Evolutionary conservation across 306 rosid genomes (phyloP), one percentile per base, ranked within the genome.

Genomic region (Psophocarpus tetragonolobus): DNA sequence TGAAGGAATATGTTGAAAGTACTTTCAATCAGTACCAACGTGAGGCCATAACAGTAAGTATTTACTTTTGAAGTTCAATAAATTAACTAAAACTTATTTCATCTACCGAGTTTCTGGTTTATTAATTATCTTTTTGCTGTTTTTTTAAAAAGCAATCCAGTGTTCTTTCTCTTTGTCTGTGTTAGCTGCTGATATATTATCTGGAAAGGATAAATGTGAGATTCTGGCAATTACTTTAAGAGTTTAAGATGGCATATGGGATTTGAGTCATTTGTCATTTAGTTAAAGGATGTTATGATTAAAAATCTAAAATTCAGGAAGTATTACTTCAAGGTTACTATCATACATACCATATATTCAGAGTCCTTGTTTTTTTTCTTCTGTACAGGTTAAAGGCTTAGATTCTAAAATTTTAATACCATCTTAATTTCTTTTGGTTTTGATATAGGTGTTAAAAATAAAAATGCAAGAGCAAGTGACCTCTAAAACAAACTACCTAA

Each of bases 21-120:
- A 90, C 81, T 78, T 96, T 89, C 76, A 94, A 94, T 83, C 87
- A 87, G 66, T 90, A 90, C 66, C 97, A 92, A 65, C 97, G 75
- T 21, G 90, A 92, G 27, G 98, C 98, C 71, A 87, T 94, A 78
- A 88, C 86, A 78, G 97, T 92, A 79, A 87, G 87, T 81, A 63
- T 35, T 61, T 73, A 53, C 58, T 62, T 14, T 68, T 57, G 45
- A 29, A 41, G 17, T 62, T 73, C 12, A 48, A 20, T 45, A 60
- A 38, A 32, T 51, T 29, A 20, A 33, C 30, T 54, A 61, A 71
- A 64, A 73, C 56, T 18, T 62, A n/a, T 66, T 66, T 74, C 20
- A 15, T 32, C 24, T 65, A 26, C 70, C 17, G n/a, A 50, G 67
- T 74, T 54, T 70, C 39, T 39, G 54, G 18, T 29, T 47, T 50